Evolutionary conservation across 2,329 filamentous ascomycete genomes (phyloP).

Genomic region (Septoria linicola): DNA sequence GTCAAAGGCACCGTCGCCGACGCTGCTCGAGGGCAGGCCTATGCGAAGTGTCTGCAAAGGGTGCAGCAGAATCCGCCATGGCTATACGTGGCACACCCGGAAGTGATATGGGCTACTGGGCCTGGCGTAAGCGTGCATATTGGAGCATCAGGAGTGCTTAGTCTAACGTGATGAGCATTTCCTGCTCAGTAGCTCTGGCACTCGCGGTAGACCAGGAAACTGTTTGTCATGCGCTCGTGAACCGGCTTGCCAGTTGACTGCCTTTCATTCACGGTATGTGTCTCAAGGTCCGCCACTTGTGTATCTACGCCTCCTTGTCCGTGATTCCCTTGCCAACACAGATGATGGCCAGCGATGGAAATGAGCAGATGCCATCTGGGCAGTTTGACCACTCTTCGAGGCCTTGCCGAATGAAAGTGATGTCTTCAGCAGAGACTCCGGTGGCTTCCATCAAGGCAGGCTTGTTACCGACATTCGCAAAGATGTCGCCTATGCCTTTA

Average conservation of each 20-base stretch:
- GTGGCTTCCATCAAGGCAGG: conserved; percentile 8
- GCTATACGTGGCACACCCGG: conserved; percentile 15
- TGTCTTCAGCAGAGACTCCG: conserved; percentile 2
- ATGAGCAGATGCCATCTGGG: conserved; percentile 14
- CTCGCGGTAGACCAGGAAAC: too few species aligned
- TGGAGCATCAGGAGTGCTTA: conserved; percentile 6
- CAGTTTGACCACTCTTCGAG: conserved; percentile 14
- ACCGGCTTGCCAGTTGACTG: too few species aligned
- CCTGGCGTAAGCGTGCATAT: conserved; percentile 7
- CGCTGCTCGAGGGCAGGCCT: not conserved
- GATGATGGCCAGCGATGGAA: conserved; percentile 4
- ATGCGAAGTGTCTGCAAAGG: conserved; percentile 11
- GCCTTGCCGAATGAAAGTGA: conserved; percentile 10
- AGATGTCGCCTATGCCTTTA: conserved; percentile 6
- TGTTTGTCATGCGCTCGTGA: too few species aligned
- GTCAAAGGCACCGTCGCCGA: not conserved
- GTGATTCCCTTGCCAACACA: conserved; percentile 9
- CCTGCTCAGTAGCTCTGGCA: too few species aligned
- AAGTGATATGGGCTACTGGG: conserved; percentile 15
- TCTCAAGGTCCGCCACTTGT: too few species aligned
- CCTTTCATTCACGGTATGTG: too few species aligned
- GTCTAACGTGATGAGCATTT: too few species aligned
- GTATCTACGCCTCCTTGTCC: too few species aligned
- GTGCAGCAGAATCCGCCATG: conserved; percentile 16
- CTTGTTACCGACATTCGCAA: conserved; percentile 6